phyloP scores from a whole-genome alignment of 2,329 filamentous ascomycete species.

The Hypoxylon sp. region DNA sequence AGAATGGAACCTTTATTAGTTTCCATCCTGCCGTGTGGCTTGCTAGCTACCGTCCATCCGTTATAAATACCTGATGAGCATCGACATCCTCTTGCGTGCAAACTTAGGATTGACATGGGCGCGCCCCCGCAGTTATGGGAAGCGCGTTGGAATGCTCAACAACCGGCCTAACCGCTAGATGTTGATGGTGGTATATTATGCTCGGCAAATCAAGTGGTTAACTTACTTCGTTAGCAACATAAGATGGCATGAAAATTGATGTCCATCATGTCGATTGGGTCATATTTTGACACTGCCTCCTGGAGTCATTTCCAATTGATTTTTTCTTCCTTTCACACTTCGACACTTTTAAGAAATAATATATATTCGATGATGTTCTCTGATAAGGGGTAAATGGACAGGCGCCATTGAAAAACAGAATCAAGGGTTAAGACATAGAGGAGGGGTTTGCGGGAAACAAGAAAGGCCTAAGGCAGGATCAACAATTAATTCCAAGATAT shows the following conservation, averaged over 20 bases:
- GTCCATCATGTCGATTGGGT: not conserved
- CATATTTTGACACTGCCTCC: not conserved
- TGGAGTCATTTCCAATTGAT: not conserved
- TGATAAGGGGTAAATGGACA: slow-evolving; percentile 13
- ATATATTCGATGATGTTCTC: not conserved
- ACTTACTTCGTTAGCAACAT: not conserved
- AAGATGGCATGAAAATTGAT: not conserved
- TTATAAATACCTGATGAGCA: not conserved
- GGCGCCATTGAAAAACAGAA: slow-evolving; percentile 4
- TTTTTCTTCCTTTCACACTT: not conserved
- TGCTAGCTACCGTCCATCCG: not conserved
- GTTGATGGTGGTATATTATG: not conserved
- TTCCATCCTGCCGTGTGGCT: no score
- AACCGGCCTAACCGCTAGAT: not conserved
- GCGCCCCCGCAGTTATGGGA: not conserved
- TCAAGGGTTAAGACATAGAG: slow-evolving; percentile 12
- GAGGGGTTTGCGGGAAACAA: slow-evolving; percentile 11
- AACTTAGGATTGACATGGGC: not conserved
- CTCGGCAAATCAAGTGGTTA: not conserved
- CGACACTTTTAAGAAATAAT: not conserved
- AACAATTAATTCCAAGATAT: not conserved
- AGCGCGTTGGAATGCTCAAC: not conserved
- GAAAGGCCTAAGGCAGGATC: slow-evolving; percentile 4
- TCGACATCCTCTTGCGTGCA: not conserved
- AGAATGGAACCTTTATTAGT: no score